Conservation (phyloP, 352 stramenopile species). For the Phytophthora vignae region DNA sequence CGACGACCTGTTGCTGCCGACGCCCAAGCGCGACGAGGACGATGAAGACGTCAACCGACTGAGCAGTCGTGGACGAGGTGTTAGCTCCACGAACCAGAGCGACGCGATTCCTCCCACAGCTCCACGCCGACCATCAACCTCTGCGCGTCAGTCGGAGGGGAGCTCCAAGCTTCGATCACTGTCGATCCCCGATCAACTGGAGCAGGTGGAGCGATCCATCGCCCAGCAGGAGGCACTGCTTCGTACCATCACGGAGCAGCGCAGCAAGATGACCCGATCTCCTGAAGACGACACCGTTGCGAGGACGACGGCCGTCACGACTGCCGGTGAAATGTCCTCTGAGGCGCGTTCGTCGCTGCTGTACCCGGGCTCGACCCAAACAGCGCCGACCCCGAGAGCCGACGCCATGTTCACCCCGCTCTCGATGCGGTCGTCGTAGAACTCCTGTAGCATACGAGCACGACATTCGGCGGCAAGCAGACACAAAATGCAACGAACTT, state of each 20-base stretch:
- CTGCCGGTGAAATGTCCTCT: slow-evolving; percentile 38
- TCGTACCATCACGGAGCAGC: slow-evolving; percentile 63
- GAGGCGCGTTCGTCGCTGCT: slow-evolving; percentile 42
- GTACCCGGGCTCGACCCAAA: slow-evolving; percentile 43
- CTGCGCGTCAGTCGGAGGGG: slow-evolving; percentile 34
- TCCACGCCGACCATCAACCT: slow-evolving; percentile 35
- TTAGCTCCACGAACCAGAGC: slow-evolving; percentile 41
- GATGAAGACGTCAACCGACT: slow-evolving; percentile 4
- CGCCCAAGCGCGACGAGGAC: slow-evolving; percentile 33
- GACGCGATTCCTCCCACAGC: slow-evolving; percentile 32
- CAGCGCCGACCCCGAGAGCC: slow-evolving; percentile 40
- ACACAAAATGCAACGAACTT: slow-evolving; percentile 24
- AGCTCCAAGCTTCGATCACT: slow-evolving; percentile 48
- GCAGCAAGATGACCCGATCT: slow-evolving; percentile 46
- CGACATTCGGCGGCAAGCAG: slow-evolving; percentile 18
- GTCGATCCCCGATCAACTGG: slow-evolving; percentile 60
- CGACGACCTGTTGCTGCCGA: slow-evolving; percentile 50
- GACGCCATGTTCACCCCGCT: slow-evolving; percentile 37
- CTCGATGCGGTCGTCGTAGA: slow-evolving; percentile 45
- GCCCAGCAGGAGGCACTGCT: slow-evolving; percentile 72
- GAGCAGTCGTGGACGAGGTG: slow-evolving; percentile 26
- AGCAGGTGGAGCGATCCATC: slow-evolving; percentile 68
- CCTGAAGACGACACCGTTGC: slow-evolving; percentile 37
- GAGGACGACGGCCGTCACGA: slow-evolving; percentile 39
- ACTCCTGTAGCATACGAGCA: slow-evolving; percentile 44